Percentiles rank a stretch among this genome's conserved stretches.
phyloP scores from a whole-genome alignment of 306 rosid genomes.

The Lathyrus oleraceus region DNA sequence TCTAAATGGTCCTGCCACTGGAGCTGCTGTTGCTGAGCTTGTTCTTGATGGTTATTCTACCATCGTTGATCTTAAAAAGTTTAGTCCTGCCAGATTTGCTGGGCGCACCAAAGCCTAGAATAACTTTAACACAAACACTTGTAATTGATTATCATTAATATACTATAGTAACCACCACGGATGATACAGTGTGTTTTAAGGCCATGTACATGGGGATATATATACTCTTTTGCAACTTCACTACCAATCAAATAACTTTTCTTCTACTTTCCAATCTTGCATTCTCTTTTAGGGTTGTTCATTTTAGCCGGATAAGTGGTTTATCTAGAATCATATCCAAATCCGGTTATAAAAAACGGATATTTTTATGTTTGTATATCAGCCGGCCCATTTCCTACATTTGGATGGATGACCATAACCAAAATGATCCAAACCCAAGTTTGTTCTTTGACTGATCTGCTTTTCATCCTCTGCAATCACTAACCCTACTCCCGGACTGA shows the following conservation, averaged over 20 bases:
- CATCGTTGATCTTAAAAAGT: conserved; percentile 69
- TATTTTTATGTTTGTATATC: no score
- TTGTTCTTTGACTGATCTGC: no score
- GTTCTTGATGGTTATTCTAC: conserved; percentile 61
- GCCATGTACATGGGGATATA: neutral
- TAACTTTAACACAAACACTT: neutral
- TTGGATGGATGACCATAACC: no score
- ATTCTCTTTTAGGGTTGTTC: no score
- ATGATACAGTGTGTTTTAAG: neutral
- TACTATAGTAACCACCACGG: neutral
- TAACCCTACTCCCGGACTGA: no score
- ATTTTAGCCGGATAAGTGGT: no score
- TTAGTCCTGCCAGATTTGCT: conserved; percentile 75
- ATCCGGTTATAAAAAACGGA: no score
- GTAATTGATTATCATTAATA: neutral
- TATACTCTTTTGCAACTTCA: neutral
- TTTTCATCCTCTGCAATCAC: no score
- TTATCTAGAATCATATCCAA: no score
- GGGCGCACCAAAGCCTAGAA: conserved; percentile 26
- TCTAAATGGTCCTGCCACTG: conserved; percentile 93
- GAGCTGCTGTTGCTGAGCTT: conserved; percentile 87
- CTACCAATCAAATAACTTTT: neutral
- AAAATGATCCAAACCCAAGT: no score
- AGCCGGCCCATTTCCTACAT: no score
- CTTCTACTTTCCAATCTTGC: no score